phyloP scores from a whole-genome alignment of 2,329 filamentous ascomycete genomes.

The Monosporascus ibericus region DNA sequence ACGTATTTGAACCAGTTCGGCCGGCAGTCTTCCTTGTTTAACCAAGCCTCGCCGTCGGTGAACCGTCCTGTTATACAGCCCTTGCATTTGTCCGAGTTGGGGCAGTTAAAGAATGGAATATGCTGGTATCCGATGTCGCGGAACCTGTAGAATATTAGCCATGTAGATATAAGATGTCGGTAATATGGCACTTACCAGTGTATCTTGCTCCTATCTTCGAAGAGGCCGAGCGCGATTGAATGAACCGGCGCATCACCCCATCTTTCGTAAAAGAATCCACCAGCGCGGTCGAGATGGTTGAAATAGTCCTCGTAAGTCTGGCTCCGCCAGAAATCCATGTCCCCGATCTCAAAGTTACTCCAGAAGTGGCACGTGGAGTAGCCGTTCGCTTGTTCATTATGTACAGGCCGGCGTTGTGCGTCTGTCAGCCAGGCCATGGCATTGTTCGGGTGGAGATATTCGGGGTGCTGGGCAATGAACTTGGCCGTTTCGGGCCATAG shows the following conservation, averaged over 20 bases:
- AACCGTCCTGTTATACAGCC: conserved; percentile 83
- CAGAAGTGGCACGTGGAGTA: conserved; percentile 99
- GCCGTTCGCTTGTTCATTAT: conserved; percentile 76
- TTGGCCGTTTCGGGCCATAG: conserved; percentile 95
- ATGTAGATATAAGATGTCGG: conserved; percentile 7
- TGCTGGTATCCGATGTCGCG: conserved; percentile 98
- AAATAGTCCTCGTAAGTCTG: conserved; percentile 93
- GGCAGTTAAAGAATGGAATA: conserved; percentile 97
- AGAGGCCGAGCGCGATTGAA: conserved; percentile 84
- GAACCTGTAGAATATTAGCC: conserved; percentile 61
- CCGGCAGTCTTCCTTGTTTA: conserved; percentile 87
- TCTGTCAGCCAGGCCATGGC: conserved; percentile 87
- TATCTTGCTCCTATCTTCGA: conserved; percentile 84
- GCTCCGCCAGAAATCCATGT: conserved; percentile 88
- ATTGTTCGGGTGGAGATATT: conserved; percentile 76
- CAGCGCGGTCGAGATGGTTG: conserved; percentile 85
- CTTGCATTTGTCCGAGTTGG: conserved; percentile 88
- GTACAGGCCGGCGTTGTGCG: conserved; percentile 65
- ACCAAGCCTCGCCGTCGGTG: conserved; percentile 79
- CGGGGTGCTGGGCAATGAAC: conserved; percentile 79
- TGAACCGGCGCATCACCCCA: conserved; percentile 98
- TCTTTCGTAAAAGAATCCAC: conserved; percentile 97
- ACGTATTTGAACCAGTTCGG: conserved; percentile 97
- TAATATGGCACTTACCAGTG: conserved; percentile 66
- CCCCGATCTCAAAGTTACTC: conserved; percentile 96